These are phyloP conservation scores for Elaeis guineensis DNA, from an alignment of 176 grass and related monocot species.

Conservation along the genomic window DNA sequence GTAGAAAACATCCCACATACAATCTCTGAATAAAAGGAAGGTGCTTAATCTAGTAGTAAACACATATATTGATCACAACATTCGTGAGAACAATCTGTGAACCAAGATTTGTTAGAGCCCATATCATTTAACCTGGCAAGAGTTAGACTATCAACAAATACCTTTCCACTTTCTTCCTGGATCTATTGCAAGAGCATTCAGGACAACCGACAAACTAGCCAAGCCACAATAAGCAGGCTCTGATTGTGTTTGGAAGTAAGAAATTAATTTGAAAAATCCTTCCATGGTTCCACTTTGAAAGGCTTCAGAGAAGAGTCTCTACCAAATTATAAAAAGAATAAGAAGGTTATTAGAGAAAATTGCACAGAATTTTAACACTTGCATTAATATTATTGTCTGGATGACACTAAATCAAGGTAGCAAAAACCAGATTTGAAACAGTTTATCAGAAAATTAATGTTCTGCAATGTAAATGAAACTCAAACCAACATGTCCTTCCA, in stretches of 20 bases:
- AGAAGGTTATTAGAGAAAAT: not conserved
- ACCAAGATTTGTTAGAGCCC: too few relatives aligned
- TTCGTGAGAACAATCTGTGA: too few relatives aligned
- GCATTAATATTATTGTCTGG: not conserved
- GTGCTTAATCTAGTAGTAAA: too few relatives aligned
- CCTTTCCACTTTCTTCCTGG: conserved; percentile 57
- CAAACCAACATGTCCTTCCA: too few relatives aligned
- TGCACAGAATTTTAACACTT: not conserved
- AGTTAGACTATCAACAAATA: not conserved
- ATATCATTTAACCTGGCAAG: too few relatives aligned
- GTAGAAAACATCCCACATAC: too few relatives aligned
- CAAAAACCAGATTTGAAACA: too few relatives aligned
- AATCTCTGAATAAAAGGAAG: too few relatives aligned
- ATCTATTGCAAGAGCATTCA: conserved; percentile 85
- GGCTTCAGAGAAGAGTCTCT: conserved; percentile 62
- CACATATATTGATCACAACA: too few relatives aligned
- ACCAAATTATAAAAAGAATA: conserved; percentile 7
- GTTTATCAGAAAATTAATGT: too few relatives aligned
- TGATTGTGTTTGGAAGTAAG: conserved; percentile 72
- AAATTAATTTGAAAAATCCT: conserved; percentile 71
- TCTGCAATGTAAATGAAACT: too few relatives aligned
- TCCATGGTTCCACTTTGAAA: conserved; percentile 65
- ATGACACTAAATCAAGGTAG: too few relatives aligned
- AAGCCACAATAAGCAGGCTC: conserved; percentile 84
- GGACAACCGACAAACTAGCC: conserved; percentile 64